A percentile compares a stretch with the other conserved stretches of the same genome.
Evolutionary conservation across 1,284 basidiomycete genomes (phyloP).

Genomic region (Volvariella surrecta): DNA sequence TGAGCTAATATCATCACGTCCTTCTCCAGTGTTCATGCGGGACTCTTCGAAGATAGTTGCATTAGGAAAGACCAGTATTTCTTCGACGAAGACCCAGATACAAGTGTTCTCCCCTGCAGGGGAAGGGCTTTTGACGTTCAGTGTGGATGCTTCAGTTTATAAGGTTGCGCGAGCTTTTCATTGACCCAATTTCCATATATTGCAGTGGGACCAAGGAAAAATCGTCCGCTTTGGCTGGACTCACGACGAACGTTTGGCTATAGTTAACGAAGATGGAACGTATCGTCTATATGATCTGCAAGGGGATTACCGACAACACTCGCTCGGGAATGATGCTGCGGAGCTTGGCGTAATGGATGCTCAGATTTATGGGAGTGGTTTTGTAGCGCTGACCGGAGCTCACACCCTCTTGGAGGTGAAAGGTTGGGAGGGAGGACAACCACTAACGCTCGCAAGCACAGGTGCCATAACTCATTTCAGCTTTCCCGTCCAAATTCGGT

Average conservation of each 20-base stretch:
- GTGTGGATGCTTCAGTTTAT: constrained; percentile 45
- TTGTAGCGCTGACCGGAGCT: constrained; percentile 80
- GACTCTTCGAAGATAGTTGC: constrained; percentile 79
- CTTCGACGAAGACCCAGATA: constrained; percentile 68
- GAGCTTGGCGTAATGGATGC: constrained; percentile 86
- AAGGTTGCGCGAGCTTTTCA: constrained; percentile 7
- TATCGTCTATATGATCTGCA: constrained; percentile 89
- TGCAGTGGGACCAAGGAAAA: constrained; percentile 77
- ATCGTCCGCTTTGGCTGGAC: constrained; percentile 84
- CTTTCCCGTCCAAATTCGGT: constrained; percentile 5
- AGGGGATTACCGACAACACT: constrained; percentile 78
- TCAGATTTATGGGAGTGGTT: constrained; percentile 75
- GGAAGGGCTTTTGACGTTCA: constrained; percentile 56
- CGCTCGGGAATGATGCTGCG: constrained; percentile 77
- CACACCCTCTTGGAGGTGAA: constrained; percentile 78
- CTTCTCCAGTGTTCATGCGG: constrained; percentile 69
- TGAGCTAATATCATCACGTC: background rate
- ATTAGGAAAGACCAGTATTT: constrained; percentile 51
- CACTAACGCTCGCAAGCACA: constrained; percentile 58
- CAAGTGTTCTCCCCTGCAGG: constrained; percentile 72
- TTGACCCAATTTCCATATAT: constrained; percentile 9
- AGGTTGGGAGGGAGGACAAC: constrained; percentile 73
- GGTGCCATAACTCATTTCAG: constrained; percentile 31
- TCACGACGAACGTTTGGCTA: constrained; percentile 68
- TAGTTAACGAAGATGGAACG: constrained; percentile 87